Percentiles rank a stretch among this genome's conserved stretches.
Conservation (phyloP, 805 yeast species). For the Priceomyces fermenticarens region DNA sequence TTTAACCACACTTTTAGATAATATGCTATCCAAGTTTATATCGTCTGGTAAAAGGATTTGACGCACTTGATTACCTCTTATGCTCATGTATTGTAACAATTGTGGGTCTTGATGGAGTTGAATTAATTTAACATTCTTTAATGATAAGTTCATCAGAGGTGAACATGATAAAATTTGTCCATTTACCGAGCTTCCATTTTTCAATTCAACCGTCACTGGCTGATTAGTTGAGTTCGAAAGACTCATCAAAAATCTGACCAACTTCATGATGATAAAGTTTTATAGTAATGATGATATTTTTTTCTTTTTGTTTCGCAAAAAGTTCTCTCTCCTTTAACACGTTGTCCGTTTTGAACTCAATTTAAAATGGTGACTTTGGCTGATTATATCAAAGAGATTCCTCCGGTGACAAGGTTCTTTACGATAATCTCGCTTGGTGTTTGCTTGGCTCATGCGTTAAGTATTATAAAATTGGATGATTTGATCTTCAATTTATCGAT, state of each 20-base stretch:
- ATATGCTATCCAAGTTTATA: conserved; percentile 63
- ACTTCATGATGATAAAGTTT: conserved; percentile 43
- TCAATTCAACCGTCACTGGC: conserved; percentile 85
- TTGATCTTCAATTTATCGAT: conserved; percentile 12
- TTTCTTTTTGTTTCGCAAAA: neutral
- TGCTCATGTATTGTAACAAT: conserved; percentile 70
- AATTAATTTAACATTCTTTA: conserved; percentile 78
- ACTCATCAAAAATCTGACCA: conserved; percentile 79
- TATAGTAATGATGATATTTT: too few relatives aligned
- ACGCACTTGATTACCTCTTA: conserved; percentile 87
- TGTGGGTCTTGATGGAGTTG: conserved; percentile 68
- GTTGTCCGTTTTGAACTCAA: too few relatives aligned
- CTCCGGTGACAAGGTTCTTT: conserved; percentile 60
- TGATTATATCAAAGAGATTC: conserved; percentile 37
- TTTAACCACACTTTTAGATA: conserved; percentile 49
- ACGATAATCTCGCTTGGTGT: conserved; percentile 47
- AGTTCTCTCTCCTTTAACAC: neutral
- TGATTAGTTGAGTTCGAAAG: conserved; percentile 63
- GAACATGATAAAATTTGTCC: conserved; percentile 85
- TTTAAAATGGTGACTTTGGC: conserved; percentile 8
- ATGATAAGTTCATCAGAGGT: conserved; percentile 85
- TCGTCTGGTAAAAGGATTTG: conserved; percentile 84
- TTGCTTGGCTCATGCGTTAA: conserved; percentile 31
- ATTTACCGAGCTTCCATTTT: conserved; percentile 82
- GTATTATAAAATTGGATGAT: conserved; percentile 12